A percentile compares a stretch with the other conserved stretches of the same genome.
phyloP scores from a whole-genome alignment of 1,139 yeast genomes.

The Geotrichum europaeum region DNA sequence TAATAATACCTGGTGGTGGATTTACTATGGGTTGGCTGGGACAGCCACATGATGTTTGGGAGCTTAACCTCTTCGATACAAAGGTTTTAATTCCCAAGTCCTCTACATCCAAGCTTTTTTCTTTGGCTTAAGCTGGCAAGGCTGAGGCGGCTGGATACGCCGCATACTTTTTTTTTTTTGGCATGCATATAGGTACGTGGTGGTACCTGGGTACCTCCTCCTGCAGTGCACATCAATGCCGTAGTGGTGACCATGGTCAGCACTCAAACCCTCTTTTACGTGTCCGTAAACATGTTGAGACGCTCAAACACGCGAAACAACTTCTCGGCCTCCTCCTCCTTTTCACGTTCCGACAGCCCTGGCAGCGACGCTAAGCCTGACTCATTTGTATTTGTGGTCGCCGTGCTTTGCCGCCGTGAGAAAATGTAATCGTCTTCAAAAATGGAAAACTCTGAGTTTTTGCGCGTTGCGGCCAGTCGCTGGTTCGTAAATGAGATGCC shows the following conservation, averaged over 20 bases:
- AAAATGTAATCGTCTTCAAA: constrained; percentile 1
- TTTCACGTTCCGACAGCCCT: constrained; percentile 32
- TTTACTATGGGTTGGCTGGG: background rate
- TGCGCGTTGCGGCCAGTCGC: background rate
- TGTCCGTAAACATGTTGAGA: constrained; percentile 31
- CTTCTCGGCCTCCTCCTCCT: constrained; percentile 48
- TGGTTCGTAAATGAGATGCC: background rate
- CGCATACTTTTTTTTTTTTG: too few species aligned
- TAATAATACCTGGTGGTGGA: background rate
- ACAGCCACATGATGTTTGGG: background rate
- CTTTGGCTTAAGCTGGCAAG: background rate
- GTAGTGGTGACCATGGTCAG: background rate
- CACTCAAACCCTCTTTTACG: background rate
- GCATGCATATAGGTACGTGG: too few species aligned
- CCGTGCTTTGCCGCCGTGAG: constrained; percentile 2
- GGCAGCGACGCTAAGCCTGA: background rate
- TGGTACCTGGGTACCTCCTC: too few species aligned
- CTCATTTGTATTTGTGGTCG: background rate
- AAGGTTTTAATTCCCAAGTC: background rate
- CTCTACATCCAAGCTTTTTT: background rate
- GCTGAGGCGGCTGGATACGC: background rate
- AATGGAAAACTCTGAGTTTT: background rate
- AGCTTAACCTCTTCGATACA: background rate
- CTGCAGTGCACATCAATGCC: too few species aligned
- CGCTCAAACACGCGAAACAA: constrained; percentile 45